Evolutionary conservation across 768 basidiomycete species (phyloP), one percentile per base, ranked within the genome.

Genomic region (Paxillus rubicundulus): DNA sequence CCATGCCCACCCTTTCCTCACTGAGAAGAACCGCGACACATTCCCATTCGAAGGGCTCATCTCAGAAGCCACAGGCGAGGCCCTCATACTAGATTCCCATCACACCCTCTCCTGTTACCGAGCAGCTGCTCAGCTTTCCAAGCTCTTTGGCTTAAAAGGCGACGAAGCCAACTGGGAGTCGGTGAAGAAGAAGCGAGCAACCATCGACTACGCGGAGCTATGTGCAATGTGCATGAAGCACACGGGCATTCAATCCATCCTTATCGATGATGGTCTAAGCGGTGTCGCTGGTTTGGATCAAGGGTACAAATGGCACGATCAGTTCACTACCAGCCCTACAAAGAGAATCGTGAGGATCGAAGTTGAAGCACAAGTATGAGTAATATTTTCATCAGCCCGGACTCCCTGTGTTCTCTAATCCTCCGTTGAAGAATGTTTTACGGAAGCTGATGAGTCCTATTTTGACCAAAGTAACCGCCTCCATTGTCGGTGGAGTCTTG

Each of bases 211-310:
- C 59, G 60, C 72, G 32, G 73, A 80, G 13, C 71, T 91, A 8
- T 90, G 87, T 66, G 61, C 70, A 39, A 55, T 64, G 21, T 85
- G 76, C 57, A 79, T 91, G 66, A 68, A 70, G 42, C 72, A 72
- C 6, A 75, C 83, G 1, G 72, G 74, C n/a, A 87, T 89, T 40
- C 81, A 86, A 55, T 81, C 80, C 52, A 74, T 91, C 49, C 70
- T 92, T 27, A 73, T 92, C 43, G 89, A 90, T 62, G 89, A 91
- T 59, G 88, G 87, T 2, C 68, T 91, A 6, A 78, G 78, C 18
- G 76, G 75, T 2, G 68, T 72, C 2, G 65, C 67, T 12, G 74
- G 76, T 27, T 63, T 78, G 43, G 74, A 79, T 3, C 78, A 85
- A 64, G 70, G 70, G 4, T 78, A 77, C 58, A 55, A 62, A 47